Percentiles rank a stretch among this genome's conserved stretches.
Evolutionary conservation across 2,329 filamentous ascomycete genomes (phyloP).

Genomic region (Didymella sp.): DNA sequence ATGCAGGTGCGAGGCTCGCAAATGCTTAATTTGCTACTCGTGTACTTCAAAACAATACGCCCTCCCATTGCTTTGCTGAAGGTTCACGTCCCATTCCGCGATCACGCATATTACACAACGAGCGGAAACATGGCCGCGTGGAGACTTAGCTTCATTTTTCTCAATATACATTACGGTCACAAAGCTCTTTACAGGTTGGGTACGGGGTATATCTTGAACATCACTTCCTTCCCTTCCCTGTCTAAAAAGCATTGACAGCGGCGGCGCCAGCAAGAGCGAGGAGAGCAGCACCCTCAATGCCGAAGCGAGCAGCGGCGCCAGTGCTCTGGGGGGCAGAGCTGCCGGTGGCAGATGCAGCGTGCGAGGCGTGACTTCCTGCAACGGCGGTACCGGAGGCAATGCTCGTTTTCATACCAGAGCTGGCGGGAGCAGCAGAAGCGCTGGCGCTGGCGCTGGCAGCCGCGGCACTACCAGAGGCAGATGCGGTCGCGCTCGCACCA

Average conservation of each 20-base stretch:
- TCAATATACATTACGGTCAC: conserved; percentile 7
- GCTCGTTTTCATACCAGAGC: conserved; percentile 16
- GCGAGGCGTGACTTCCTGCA: conserved; percentile 13
- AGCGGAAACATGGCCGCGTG: neutral
- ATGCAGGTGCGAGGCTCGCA: neutral
- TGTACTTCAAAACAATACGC: neutral
- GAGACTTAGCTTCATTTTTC: neutral
- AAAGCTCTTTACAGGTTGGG: neutral
- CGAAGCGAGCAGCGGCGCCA: conserved; percentile 31
- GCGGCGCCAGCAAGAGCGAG: conserved; percentile 34
- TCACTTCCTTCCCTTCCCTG: neutral
- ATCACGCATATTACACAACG: neutral
- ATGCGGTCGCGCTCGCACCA: conserved; percentile 21
- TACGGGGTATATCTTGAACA: neutral
- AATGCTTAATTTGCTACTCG: neutral
- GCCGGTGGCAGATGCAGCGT: conserved; percentile 10
- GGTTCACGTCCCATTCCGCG: no score
- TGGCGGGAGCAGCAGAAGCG: conserved; percentile 9
- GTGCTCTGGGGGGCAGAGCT: conserved; percentile 25
- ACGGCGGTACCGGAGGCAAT: conserved; percentile 18
- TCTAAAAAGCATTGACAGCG: conserved; percentile 29
- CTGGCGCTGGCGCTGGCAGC: conserved; percentile 10
- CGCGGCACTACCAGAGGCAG: conserved; percentile 6
- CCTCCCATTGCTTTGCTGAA: no score
- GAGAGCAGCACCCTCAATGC: conserved; percentile 28